Base-by-base conservation (phyloP, 192 early-diverging fungal species). In the Coemansia sp. region DNA sequence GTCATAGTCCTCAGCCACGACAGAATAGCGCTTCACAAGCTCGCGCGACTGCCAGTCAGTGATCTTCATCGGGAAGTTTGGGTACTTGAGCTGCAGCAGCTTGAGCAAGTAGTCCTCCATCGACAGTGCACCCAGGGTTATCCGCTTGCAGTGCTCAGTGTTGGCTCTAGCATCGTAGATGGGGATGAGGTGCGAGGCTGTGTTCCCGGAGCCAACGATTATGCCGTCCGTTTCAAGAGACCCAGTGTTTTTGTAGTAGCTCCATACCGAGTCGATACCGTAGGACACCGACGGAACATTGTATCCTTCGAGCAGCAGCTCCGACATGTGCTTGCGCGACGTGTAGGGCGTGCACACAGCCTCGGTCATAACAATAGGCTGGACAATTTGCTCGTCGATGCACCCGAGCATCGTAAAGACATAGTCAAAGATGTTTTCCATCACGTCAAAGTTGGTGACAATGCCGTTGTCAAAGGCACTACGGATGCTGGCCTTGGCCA, bases 291-390 rank as follows among this genome's bases (percentile, higher is more conserved):
- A 89, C 2, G 92, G 89, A 18, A 88, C 85, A 24, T 79, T 73
- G 75, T 95, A 97, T 26, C 87, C 82, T 72, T 97, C 95, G 67
- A 97, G 95, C 36, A 97, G 74, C 0, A 97, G 76, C 70, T 97
- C 95, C 0, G 93, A 90, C 81, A 90, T 91, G 40, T 91, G 69
- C 73, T 85, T 89, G 48, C 95, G 88, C 45, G 86, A 90, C 48
- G 90, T 85, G 43, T 71, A 82, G 34, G 93, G 91, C 21, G 85
- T 89, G 69, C 91, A 95, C 5, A 85, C 81, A 0, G 94, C 83
- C 60, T 97, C 95, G 10, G 94, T 95, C 86, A 97, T 90, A 2
- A 97, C 83, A 50, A 97, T 74, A 2, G 94, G 92, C 70, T 95
- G 92, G 28, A 86, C 67, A 18, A 95, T 74, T n/a, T 59, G 73